A percentile compares a stretch with the other conserved stretches of the same genome.
These are phyloP conservation scores for Pseudodiploospora longispora DNA, from an alignment of 2,329 filamentous ascomycete species.

Conservation along the genomic window DNA sequence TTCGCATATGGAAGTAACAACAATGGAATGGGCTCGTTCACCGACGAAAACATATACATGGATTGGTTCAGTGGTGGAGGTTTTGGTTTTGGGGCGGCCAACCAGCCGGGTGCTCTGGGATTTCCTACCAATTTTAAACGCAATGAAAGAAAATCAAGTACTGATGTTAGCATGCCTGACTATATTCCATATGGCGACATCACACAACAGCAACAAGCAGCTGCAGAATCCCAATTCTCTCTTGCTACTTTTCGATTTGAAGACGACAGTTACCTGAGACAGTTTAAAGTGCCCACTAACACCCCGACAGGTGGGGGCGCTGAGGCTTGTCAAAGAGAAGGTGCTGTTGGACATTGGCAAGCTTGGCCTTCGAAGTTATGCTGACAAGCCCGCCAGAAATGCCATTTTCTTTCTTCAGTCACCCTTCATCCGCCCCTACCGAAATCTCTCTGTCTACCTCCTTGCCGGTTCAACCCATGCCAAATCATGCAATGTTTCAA, in stretches of 20 bases:
- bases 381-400: no score
- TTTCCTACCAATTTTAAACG: conserved; percentile 8
- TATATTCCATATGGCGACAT: conserved; percentile 18
- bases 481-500: conserved; percentile 25
- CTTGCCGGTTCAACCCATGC: conserved; percentile 39
- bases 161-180: conserved; percentile 36
- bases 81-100: conserved; percentile 9
- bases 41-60: conserved; percentile 17
- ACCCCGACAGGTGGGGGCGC: conserved; percentile 26
- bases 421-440: neutral
- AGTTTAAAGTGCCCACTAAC: conserved; percentile 33
- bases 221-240: conserved; percentile 2
- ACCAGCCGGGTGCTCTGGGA: conserved; percentile 4
- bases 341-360: conserved; percentile 5
- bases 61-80: conserved; percentile 17
- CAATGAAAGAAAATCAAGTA: conserved; percentile 20
- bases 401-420: no score
- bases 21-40: conserved; percentile 13
- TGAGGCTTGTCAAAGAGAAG: conserved; percentile 9
- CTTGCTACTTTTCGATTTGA: conserved; percentile 23
- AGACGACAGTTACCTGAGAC: conserved; percentile 16
- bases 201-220: neutral
- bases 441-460: conserved; percentile 36
- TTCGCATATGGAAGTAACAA: conserved; percentile 1
- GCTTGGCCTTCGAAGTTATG: no score